phyloP scores from a whole-genome alignment of 306 rosid genomes.

The Vicia villosa region DNA sequence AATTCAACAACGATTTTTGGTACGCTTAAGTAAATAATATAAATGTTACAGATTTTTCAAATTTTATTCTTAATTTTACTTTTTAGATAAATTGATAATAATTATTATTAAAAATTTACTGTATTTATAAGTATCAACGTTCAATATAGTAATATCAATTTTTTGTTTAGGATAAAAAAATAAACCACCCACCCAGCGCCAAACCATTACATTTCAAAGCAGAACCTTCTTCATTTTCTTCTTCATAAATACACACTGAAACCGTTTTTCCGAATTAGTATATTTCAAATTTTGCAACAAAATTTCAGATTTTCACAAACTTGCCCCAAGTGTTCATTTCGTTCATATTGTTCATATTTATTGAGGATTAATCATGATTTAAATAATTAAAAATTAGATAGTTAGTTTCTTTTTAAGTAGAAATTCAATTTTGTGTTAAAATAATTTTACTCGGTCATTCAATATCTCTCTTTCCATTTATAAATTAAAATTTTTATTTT shows the following conservation, averaged over 20 bases:
- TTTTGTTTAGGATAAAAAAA: no score
- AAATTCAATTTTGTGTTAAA: no score
- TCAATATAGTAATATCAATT: no score
- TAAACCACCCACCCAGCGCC: constrained; percentile 34
- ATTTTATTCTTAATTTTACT: no score
- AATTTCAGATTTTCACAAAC: no score
- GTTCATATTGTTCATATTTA: neutral
- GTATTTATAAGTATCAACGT: no score
- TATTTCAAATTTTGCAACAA: constrained; percentile 16
- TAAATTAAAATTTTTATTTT: no score
- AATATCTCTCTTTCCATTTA: neutral
- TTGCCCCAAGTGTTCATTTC: neutral
- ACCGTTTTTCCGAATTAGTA: constrained; percentile 22
- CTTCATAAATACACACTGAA: neutral
- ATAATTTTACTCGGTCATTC: neutral
- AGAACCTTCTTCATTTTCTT: neutral
- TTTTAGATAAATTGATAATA: no score
- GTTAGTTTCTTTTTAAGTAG: neutral
- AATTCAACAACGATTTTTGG: no score
- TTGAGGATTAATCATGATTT: neutral
- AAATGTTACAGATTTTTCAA: no score
- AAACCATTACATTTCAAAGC: constrained; percentile 37
- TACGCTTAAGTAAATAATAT: no score
- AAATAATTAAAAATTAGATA: neutral
- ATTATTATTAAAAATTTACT: no score